Conservation (phyloP, 768 basidiomycete genomes). For the Boletus sp. region DNA sequence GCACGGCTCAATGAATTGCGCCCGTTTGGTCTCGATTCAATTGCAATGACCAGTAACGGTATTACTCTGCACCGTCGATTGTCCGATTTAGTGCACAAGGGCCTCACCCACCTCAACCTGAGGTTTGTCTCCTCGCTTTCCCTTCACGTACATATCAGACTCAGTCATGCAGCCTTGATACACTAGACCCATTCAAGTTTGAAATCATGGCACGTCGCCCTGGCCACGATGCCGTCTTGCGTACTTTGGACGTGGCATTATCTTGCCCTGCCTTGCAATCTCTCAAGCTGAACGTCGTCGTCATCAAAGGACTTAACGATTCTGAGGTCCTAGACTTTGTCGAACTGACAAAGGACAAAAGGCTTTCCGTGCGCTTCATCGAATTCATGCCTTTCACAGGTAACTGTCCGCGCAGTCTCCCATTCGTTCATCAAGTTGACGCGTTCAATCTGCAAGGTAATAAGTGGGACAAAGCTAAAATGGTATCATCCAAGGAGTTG, state of each 20-base stretch:
- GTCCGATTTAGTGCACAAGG: conserved; percentile 61
- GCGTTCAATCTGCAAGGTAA: conserved; percentile 51
- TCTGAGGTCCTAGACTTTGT: conserved; percentile 77
- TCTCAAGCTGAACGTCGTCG: conserved; percentile 82
- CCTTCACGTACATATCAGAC: conserved; percentile 1
- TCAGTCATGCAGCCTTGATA: conserved; percentile 61
- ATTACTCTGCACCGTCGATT: conserved; percentile 70
- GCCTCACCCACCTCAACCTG: conserved; percentile 73
- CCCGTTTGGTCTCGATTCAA: conserved; percentile 58
- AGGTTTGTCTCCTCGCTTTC: conserved; percentile 39
- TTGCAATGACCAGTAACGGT: conserved; percentile 87
- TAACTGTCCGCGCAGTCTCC: conserved; percentile 27
- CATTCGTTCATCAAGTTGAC: conserved; percentile 1
- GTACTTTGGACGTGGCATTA: conserved; percentile 62
- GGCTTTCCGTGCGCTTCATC: conserved; percentile 78
- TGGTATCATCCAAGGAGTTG: conserved; percentile 72
- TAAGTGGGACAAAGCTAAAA: conserved; percentile 78
- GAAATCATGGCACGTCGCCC: conserved; percentile 80
- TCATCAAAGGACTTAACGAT: conserved; percentile 80
- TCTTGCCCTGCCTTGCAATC: conserved; percentile 46
- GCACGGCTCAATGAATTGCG: conserved; percentile 63
- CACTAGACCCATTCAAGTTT: conserved; percentile 82
- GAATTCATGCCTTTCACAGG: conserved; percentile 95
- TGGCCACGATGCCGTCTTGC: conserved; percentile 74
- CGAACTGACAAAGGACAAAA: conserved; percentile 61